Evolutionary conservation across 257 asterid species (phyloP).

Genomic region (Capsicum baccatum): DNA sequence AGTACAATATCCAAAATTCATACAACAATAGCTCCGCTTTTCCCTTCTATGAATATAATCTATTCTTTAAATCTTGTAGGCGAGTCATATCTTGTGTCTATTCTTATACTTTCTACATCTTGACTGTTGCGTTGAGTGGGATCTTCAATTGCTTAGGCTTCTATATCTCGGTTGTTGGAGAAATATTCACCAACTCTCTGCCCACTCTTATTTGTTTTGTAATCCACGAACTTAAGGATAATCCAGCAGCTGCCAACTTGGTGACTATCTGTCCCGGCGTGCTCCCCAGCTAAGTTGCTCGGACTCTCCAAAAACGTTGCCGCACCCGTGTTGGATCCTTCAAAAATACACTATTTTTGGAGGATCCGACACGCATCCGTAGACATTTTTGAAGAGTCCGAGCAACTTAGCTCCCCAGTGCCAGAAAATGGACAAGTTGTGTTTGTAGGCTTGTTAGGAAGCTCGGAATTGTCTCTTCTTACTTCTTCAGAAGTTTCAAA

Average conservation of each 20-base stretch:
- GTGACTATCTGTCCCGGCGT: not conserved
- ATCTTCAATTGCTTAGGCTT: not conserved
- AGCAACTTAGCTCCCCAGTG: too few species aligned
- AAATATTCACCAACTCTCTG: not conserved
- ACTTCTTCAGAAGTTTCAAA: not conserved
- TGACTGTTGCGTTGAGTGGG: not conserved
- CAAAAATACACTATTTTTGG: too few species aligned
- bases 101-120: not conserved
- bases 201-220: not conserved
- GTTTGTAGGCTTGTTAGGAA: not conserved
- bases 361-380: too few species aligned
- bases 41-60: conserved; percentile 10
- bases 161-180: not conserved
- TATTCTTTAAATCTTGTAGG: conserved; percentile 24
- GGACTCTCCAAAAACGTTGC: too few species aligned
- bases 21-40: not conserved
- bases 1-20: not conserved
- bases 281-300: not conserved
- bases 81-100: not conserved
- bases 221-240: not conserved
- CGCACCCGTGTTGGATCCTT: too few species aligned
- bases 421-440: conserved; percentile 6
- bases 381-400: too few species aligned
- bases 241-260: not conserved
- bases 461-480: not conserved